Conservation (phyloP, 495 filamentous ascomycete species). For the Penicillium coprophilum region DNA sequence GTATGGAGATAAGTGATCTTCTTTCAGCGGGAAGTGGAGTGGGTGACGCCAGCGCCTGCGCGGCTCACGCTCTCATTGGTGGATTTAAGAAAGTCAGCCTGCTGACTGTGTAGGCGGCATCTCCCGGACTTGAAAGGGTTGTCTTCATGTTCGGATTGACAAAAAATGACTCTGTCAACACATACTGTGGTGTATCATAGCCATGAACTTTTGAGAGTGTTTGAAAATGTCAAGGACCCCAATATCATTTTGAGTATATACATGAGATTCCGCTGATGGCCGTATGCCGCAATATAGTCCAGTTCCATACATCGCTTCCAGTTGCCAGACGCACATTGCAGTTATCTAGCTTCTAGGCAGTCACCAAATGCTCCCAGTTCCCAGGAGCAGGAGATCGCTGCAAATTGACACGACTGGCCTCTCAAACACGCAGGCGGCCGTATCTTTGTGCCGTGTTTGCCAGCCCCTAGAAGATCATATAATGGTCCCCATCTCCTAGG, state of each 20-base stretch:
- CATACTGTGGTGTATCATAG: background rate
- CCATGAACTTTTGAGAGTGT: slow-evolving; percentile 3
- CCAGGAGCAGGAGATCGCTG: too few species aligned
- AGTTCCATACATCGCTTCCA: background rate
- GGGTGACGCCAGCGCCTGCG: slow-evolving; percentile 34
- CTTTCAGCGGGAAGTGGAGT: slow-evolving; percentile 23
- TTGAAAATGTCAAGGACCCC: slow-evolving; percentile 36
- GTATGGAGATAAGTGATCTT: slow-evolving; percentile 22
- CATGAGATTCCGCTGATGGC: slow-evolving; percentile 39
- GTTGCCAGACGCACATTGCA: background rate
- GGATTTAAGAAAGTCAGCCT: background rate
- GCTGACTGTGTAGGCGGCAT: slow-evolving; percentile 9
- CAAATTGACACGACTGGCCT: too few species aligned
- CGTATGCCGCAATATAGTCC: background rate
- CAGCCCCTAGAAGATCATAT: background rate
- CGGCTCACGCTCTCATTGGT: slow-evolving; percentile 24
- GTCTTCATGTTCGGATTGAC: background rate
- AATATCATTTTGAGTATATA: slow-evolving; percentile 41
- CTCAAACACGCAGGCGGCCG: too few species aligned
- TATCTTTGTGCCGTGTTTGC: background rate
- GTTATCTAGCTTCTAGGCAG: background rate
- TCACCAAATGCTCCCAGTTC: background rate
- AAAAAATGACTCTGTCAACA: background rate
- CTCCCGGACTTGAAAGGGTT: background rate
- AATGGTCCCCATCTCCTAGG: background rate